Evolutionary conservation across 1,284 basidiomycete genomes (phyloP).

Genomic region (Rhodotorula glutinis): DNA sequence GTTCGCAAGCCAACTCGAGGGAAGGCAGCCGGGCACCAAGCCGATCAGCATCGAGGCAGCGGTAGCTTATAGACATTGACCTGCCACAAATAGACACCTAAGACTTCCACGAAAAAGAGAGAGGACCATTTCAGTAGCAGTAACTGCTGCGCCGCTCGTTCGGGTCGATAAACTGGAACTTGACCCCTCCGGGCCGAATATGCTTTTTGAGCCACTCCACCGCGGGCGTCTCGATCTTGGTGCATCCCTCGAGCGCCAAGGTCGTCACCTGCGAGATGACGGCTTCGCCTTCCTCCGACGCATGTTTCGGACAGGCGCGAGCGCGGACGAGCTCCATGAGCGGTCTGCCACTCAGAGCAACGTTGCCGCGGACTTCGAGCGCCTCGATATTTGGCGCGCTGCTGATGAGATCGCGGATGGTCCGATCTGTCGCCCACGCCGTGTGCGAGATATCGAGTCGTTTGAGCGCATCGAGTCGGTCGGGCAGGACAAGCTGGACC

Average conservation of each 20-base stretch:
- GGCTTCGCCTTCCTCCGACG: not conserved
- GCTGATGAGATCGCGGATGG: not conserved
- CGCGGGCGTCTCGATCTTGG: constrained; percentile 28
- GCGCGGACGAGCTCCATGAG: constrained; percentile 30
- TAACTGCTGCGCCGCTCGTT: constrained; percentile 6
- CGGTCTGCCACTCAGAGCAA: constrained; percentile 27
- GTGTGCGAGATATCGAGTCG: constrained; percentile 24
- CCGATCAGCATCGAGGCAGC: not conserved
- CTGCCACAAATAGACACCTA: no score
- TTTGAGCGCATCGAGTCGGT: constrained; percentile 1
- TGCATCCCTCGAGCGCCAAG: constrained; percentile 28
- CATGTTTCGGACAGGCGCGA: not conserved
- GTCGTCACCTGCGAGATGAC: constrained; percentile 10
- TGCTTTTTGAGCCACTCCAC: constrained; percentile 33
- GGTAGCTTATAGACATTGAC: not conserved
- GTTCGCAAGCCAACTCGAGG: not conserved
- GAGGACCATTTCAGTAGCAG: not conserved
- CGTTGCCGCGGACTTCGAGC: constrained; percentile 16
- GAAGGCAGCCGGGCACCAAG: constrained; percentile 1
- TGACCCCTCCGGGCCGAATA: constrained; percentile 25
- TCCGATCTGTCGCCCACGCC: constrained; percentile 28
- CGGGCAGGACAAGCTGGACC: constrained; percentile 10
- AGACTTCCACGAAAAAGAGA: no score
- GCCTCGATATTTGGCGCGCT: constrained; percentile 15
- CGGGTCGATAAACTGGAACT: constrained; percentile 24